Evolutionary conservation across 805 yeast genomes (phyloP).

Genomic region (Barnettozyma wickerhamii): DNA sequence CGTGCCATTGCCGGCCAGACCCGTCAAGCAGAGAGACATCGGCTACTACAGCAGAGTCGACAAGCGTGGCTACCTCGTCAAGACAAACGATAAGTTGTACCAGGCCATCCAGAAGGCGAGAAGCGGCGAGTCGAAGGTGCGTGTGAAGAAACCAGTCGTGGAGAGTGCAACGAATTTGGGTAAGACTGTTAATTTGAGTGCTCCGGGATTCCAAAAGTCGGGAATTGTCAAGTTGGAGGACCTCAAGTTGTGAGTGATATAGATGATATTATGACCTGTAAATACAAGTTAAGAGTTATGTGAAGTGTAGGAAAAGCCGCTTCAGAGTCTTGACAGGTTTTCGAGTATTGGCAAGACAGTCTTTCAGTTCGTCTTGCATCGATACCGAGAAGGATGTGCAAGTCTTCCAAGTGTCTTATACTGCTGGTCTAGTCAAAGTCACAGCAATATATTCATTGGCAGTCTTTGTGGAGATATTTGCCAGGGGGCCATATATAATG

Average conservation of each 20-base stretch:
- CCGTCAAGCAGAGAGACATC: conserved; percentile 76
- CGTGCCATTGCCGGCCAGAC: conserved; percentile 81
- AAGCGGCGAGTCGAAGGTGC: conserved; percentile 9
- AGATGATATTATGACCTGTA: conserved; percentile 9
- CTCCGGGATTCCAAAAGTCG: conserved; percentile 20
- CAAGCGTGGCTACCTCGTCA: conserved; percentile 70
- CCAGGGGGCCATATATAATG: no score
- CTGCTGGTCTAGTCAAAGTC: no score
- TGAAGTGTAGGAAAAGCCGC: no score
- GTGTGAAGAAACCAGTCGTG: no score
- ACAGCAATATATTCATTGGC: no score
- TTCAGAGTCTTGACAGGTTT: no score
- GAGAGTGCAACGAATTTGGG: no score
- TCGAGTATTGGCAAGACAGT: no score
- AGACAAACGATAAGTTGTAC: conserved; percentile 28
- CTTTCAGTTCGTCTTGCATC: no score
- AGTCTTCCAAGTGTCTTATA: no score
- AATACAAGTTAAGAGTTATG: conserved; percentile 4
- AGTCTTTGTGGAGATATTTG: no score
- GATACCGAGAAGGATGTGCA: no score
- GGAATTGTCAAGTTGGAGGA: conserved; percentile 23
- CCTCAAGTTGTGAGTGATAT: conserved; percentile 13
- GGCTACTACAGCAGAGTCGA: conserved; percentile 67
- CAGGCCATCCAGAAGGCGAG: conserved; percentile 21
- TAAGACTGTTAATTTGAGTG: conserved; percentile 17